Evolutionary conservation across 768 basidiomycete genomes (phyloP).

Genomic region (Gloeopeniophorella convolvens): DNA sequence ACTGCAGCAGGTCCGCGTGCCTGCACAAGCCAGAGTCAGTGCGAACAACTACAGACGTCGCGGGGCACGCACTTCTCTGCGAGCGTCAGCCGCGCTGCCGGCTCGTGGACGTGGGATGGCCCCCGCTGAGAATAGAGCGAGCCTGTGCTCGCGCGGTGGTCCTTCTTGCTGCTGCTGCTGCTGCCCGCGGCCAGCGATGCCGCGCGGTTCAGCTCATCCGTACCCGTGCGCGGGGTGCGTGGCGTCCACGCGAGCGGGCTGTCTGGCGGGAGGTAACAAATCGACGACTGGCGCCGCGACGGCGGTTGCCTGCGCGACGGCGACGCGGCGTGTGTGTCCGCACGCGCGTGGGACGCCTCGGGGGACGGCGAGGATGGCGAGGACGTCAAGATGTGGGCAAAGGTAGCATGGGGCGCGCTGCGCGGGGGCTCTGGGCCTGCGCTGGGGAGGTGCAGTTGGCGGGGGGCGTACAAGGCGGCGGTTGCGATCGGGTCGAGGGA

Average conservation of each 20-base stretch:
- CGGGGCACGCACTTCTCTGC: conserved; percentile 57
- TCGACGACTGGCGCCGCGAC: conserved; percentile 45
- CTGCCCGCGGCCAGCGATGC: not conserved
- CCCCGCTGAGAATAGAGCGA: conserved; percentile 15
- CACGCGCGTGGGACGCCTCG: conserved; percentile 17
- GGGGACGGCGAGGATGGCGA: conserved; percentile 25
- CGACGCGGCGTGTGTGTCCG: conserved; percentile 19
- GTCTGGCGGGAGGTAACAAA: conserved; percentile 40
- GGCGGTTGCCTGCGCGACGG: conserved; percentile 20
- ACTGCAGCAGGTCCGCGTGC: conserved; percentile 73
- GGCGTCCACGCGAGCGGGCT: conserved; percentile 23
- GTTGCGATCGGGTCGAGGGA: conserved; percentile 17
- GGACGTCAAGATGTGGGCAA: conserved; percentile 12
- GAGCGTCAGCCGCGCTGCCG: conserved; percentile 55
- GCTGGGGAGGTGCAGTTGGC: conserved; percentile 42
- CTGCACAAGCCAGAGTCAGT: conserved; percentile 31
- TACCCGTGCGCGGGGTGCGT: conserved; percentile 1
- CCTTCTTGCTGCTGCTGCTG: not conserved
- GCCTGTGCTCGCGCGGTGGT: conserved; percentile 23
- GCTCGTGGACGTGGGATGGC: conserved; percentile 24
- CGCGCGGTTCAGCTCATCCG: not conserved
- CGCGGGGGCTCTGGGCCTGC: conserved; percentile 25
- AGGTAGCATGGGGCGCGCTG: conserved; percentile 14
- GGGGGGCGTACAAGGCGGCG: conserved; percentile 37
- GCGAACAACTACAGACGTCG: not conserved